Base-by-base conservation (phyloP, 1,139 yeast genomes). In the Geotrichum restrictum region DNA sequence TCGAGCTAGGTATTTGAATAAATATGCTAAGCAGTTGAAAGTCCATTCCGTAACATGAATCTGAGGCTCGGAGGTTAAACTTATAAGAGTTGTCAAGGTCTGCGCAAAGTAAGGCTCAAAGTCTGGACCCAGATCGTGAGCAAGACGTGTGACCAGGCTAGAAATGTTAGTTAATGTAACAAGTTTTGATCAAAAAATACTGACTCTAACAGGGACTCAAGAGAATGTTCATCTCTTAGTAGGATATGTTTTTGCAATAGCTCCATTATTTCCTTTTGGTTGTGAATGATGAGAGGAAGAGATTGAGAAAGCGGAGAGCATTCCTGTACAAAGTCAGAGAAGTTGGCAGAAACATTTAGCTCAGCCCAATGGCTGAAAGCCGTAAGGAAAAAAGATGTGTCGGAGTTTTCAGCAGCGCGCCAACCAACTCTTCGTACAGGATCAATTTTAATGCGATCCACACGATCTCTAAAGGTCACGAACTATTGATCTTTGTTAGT, bases 111-210 rank as follows among this genome's bases (percentile, higher is more conserved):
- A 88, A 1, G 80, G 79, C 74, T 88, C 77, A 64, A 89, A 93
- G 62, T 93, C 98, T 1, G 93, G 85, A 4, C 98, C 98, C 58
- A 93, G 73, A 72, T 93, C 98, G 62, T 88, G 97, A 44, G 91
- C 83, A 62, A 94, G 85, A 65, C 89, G 95, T 0, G 95, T 79
- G 41, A 88, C 68, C 46, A 89, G 72, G 64, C 70, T 66, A 43
- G 18, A 24, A 38, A 22, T 22, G 34, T 38, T 32, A 40, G 27
- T 21, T 24, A 40, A 22, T 19, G 36, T 11, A 33, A 6, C 7
- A 38, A 29, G 27, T 29, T n/a, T 36, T 10, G 5, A 21, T 37
- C 27, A 32, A 31, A 49, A 5, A 32, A 34, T 19, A 64, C 69
- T 49, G 62, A 66, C 69, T 93, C 98, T 44, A 89, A 69, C 40